Conservation (phyloP, 1,139 yeast species). For the Lodderomyces beijingensis region DNA sequence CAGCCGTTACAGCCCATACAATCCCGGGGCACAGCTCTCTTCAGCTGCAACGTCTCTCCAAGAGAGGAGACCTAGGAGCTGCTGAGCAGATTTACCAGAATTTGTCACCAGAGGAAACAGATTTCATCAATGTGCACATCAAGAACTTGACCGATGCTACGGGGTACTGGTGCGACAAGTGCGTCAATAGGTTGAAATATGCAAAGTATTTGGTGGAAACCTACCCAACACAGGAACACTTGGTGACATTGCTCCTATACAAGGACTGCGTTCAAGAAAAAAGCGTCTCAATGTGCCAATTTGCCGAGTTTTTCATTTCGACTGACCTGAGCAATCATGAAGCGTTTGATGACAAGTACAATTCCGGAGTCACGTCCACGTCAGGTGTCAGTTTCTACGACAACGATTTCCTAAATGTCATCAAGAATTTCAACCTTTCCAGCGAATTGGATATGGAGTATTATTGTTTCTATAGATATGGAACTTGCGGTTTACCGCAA, state of each 20-base stretch:
- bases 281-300: constrained; percentile 27
- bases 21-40: constrained; percentile 16
- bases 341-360: constrained; percentile 15
- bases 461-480: constrained; percentile 27
- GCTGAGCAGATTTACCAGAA: constrained; percentile 23
- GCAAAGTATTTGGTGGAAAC: constrained; percentile 25
- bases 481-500: constrained; percentile 27
- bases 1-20: too few species aligned
- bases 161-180: constrained; percentile 31
- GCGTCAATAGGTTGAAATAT: constrained; percentile 32
- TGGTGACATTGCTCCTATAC: constrained; percentile 32
- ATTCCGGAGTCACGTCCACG: constrained; percentile 21
- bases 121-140: constrained; percentile 27
- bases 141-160: constrained; percentile 19
- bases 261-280: constrained; percentile 28
- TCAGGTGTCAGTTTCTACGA: constrained; percentile 32
- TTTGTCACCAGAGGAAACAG: constrained; percentile 25
- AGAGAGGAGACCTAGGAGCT: constrained; percentile 7
- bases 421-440: constrained; percentile 31
- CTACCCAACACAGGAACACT: constrained; percentile 32
- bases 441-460: constrained; percentile 33
- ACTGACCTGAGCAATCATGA: constrained; percentile 24
- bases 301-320: constrained; percentile 35
- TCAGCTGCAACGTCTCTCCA: constrained; percentile 16
- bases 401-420: constrained; percentile 36